phyloP scores from a whole-genome alignment of 78 protist species.

The Chrysochromulina parva region DNA sequence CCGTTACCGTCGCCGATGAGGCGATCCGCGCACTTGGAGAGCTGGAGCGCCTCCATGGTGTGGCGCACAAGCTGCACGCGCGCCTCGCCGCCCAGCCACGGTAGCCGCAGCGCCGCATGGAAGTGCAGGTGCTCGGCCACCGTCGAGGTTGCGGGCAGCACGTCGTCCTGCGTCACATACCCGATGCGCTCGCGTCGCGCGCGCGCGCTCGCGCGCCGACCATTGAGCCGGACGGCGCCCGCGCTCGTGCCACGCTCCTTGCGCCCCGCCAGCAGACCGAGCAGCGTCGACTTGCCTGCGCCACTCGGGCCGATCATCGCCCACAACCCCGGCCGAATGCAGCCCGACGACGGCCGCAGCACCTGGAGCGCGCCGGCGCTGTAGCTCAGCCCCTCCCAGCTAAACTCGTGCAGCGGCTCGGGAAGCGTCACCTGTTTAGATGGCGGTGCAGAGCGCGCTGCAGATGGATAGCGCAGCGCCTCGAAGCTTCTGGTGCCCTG shows the following conservation, averaged over 20 bases:
- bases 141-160: neutral
- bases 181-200: neutral
- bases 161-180: constrained; percentile 9
- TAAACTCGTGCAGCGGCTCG: too few species aligned
- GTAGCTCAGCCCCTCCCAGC: neutral
- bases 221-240: neutral
- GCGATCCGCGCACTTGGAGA: constrained; percentile 52
- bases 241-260: neutral
- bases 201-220: too few species aligned
- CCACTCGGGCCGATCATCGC: constrained; percentile 56
- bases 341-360: neutral
- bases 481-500: too few species aligned
- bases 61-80: neutral
- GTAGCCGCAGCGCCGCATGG: neutral
- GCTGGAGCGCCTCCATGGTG: constrained; percentile 58
- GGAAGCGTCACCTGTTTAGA: too few species aligned
- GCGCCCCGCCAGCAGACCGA: constrained; percentile 51
- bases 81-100: neutral
- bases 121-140: neutral
- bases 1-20: constrained; percentile 71
- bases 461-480: too few species aligned
- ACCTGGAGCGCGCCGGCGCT: neutral
- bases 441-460: too few species aligned
- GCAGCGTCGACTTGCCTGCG: constrained; percentile 65
- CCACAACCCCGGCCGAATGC: neutral